Percentiles rank a stretch among this genome's conserved stretches.
Conservation (phyloP, 306 rosid genomes). For the Gastrolobium bilobum region DNA sequence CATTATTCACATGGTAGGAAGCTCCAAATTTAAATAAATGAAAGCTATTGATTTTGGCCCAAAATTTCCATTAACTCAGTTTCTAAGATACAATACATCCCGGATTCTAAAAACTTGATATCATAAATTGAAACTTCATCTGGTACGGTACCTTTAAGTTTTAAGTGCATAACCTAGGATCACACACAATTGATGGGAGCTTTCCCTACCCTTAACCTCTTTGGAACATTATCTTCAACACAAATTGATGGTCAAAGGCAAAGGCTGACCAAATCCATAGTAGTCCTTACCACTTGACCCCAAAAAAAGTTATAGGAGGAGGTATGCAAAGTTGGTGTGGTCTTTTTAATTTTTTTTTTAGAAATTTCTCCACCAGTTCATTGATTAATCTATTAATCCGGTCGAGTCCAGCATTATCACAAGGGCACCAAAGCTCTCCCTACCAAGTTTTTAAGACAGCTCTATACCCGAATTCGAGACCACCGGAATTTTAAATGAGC, state of each 20-base stretch:
- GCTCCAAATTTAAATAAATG: conserved; percentile 3
- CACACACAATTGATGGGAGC: conserved; percentile 3
- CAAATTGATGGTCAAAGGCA: conserved; percentile 14
- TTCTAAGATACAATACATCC: not conserved
- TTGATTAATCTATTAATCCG: no score
- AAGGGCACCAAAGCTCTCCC: no score
- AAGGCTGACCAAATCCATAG: not conserved
- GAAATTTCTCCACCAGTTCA: no score
- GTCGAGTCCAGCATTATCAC: no score
- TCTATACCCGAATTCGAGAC: no score
- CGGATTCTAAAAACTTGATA: conserved; percentile 5
- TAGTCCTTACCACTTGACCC: conserved; percentile 1
- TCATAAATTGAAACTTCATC: conserved; percentile 16
- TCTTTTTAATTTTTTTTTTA: no score
- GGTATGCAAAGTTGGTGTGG: not conserved
- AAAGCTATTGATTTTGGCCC: conserved; percentile 6
- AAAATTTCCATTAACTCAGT: conserved; percentile 14
- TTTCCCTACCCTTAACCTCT: not conserved
- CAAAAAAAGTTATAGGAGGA: not conserved
- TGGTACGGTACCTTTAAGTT: not conserved
- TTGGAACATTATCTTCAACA: not conserved
- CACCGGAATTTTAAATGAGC: no score
- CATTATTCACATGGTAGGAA: conserved; percentile 1
- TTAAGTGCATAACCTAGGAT: conserved; percentile 4
- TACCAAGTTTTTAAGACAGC: no score